phyloP scores from a whole-genome alignment of 257 asterid species.

The Nicotiana tomentosiformis region DNA sequence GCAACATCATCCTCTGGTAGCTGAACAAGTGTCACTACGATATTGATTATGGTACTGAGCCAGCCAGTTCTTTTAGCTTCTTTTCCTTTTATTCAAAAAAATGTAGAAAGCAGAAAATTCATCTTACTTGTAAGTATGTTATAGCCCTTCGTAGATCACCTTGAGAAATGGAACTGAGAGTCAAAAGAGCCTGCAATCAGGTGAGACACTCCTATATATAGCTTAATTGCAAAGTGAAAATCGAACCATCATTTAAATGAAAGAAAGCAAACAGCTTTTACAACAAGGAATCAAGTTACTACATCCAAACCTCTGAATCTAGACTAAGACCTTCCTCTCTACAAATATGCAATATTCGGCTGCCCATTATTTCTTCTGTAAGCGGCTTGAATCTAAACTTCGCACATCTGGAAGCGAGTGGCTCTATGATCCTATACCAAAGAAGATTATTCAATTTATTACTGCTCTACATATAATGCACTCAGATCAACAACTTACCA shows the following conservation, averaged over 20 bases:
- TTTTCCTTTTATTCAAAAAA: background rate
- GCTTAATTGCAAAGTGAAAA: background rate
- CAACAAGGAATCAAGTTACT: background rate
- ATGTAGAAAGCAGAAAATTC: slow-evolving; percentile 7
- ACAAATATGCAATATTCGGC: slow-evolving; percentile 75
- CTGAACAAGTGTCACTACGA: background rate
- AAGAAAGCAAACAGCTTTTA: background rate
- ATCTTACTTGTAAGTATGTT: slow-evolving; percentile 85
- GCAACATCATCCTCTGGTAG: background rate
- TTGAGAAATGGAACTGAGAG: slow-evolving; percentile 85
- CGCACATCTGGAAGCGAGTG: slow-evolving; percentile 98
- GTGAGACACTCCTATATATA: background rate
- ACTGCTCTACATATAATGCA: background rate
- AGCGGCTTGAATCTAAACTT: slow-evolving; percentile 97
- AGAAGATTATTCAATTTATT: background rate
- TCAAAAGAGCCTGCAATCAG: slow-evolving; percentile 66
- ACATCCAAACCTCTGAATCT: slow-evolving; percentile 71
- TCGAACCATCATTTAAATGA: background rate
- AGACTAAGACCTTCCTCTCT: slow-evolving; percentile 76
- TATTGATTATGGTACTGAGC: background rate
- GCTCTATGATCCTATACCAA: slow-evolving; percentile 76
- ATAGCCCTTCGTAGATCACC: slow-evolving; percentile 96
- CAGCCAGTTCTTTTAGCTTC: background rate
- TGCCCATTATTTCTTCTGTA: slow-evolving; percentile 78
- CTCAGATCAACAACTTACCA: background rate